Percentiles rank a stretch among this genome's conserved stretches.
phyloP scores from a whole-genome alignment of 306 rosid species.

The Casuarina equisetifolia region DNA sequence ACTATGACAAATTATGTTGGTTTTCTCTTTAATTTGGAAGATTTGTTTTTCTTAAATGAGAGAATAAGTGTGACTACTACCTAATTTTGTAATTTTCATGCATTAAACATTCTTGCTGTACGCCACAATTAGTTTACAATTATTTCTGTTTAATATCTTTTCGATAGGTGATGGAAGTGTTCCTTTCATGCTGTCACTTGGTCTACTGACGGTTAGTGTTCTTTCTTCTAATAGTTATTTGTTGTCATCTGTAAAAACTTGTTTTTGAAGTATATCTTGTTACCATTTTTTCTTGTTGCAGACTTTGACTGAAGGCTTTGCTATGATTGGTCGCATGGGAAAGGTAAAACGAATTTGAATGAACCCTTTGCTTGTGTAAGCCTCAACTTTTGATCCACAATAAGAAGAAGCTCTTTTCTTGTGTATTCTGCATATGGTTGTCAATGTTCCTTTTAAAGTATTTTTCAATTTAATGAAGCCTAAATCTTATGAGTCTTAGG shows the following conservation, averaged over 20 bases:
- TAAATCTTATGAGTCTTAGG: not conserved
- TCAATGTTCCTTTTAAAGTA: not conserved
- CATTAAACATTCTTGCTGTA: not conserved
- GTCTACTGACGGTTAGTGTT: slow-evolving; percentile 79
- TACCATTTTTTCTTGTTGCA: slow-evolving; percentile 47
- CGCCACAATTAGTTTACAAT: slow-evolving; percentile 5
- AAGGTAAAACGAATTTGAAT: slow-evolving; percentile 45
- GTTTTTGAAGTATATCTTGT: slow-evolving; percentile 6
- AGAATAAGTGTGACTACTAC: slow-evolving; percentile 1
- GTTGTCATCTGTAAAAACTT: slow-evolving; percentile 16
- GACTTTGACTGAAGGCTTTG: slow-evolving; percentile 84
- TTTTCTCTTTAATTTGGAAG: not conserved
- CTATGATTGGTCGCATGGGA: slow-evolving; percentile 63
- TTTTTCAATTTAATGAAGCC: not conserved
- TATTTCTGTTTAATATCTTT: slow-evolving; percentile 25
- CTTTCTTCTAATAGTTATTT: slow-evolving; percentile 1
- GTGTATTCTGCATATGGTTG: not conserved
- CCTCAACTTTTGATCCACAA: not conserved
- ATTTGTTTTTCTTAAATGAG: slow-evolving; percentile 3
- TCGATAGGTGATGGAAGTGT: slow-evolving; percentile 78
- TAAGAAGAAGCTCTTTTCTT: not conserved
- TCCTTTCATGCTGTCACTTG: slow-evolving; percentile 79
- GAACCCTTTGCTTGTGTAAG: not conserved
- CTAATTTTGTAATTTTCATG: slow-evolving; percentile 5
- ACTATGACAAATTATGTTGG: not conserved